Conservation (phyloP, 1,284 basidiomycete genomes). For the Vanrija sp. region DNA sequence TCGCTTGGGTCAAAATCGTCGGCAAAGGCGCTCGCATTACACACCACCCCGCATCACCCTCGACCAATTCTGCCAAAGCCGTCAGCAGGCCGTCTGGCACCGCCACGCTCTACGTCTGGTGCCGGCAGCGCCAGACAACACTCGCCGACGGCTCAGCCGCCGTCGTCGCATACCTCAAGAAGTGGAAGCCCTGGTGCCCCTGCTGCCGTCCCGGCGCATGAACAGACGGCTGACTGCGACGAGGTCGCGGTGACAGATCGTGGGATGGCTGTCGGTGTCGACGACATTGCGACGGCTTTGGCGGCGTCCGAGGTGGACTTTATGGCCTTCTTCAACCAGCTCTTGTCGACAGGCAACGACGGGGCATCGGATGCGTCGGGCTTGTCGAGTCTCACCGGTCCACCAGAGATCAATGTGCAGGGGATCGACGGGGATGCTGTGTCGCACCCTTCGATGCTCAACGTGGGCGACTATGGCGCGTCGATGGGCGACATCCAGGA, state of each 20-base stretch:
- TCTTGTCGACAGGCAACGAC: conserved; percentile 2
- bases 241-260: neutral
- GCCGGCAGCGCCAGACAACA: conserved; percentile 9
- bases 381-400: neutral
- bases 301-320: conserved; percentile 22
- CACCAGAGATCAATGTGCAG: too few relatives aligned
- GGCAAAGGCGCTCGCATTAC: conserved; percentile 31
- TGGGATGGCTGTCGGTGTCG: conserved; percentile 14
- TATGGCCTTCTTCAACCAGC: conserved; percentile 24
- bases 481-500: conserved; percentile 18
- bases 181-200: conserved; percentile 7
- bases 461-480: neutral
- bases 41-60: conserved; percentile 24
- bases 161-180: conserved; percentile 16
- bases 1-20: conserved; percentile 29
- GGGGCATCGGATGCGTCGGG: neutral
- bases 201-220: neutral
- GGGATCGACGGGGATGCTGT: too few relatives aligned
- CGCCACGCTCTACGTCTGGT: conserved; percentile 4
- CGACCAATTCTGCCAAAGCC: conserved; percentile 35
- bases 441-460: too few relatives aligned
- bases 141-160: conserved; percentile 10
- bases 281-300: conserved; percentile 16
- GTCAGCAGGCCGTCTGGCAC: conserved; percentile 1
- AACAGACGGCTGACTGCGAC: neutral